Evolutionary conservation across 768 basidiomycete genomes (phyloP).

Genomic region (Tricholoma terreum): DNA sequence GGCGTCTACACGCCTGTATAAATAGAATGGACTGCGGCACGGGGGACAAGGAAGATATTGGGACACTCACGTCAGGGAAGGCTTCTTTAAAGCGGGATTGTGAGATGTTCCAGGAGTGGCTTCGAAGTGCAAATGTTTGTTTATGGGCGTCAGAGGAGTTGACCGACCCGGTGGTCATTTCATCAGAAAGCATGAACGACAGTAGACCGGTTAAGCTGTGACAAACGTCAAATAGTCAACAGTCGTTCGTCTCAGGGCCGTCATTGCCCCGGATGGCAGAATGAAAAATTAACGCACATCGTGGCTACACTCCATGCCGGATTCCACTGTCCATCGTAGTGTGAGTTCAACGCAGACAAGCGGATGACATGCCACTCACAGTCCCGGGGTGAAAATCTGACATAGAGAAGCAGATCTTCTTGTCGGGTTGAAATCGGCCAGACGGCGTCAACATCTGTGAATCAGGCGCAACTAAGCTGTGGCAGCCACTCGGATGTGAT

Average conservation of each 20-base stretch:
- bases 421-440: constrained; percentile 86
- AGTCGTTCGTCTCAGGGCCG: constrained; percentile 3
- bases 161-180: constrained; percentile 95
- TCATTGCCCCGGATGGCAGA: constrained; percentile 7
- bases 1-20: background rate
- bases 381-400: constrained; percentile 91
- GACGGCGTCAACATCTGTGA: constrained; percentile 86
- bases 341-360: background rate
- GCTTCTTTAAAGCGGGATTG: constrained; percentile 82
- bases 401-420: constrained; percentile 98
- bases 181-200: constrained; percentile 93
- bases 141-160: constrained; percentile 80
- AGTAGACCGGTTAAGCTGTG: constrained; percentile 87
- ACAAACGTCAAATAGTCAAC: constrained; percentile 8
- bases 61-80: constrained; percentile 79
- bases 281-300: constrained; percentile 56
- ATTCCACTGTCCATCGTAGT: constrained; percentile 64
- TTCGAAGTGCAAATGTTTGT: constrained; percentile 67
- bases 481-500: background rate
- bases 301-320: constrained; percentile 95
- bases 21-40: background rate
- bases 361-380: constrained; percentile 45
- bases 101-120: constrained; percentile 82
- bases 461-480: constrained; percentile 8
- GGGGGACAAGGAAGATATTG: background rate